Evolutionary conservation across 225 moss, liverwort and hornwort species (phyloP).

Genomic region (Neckera pumila): DNA sequence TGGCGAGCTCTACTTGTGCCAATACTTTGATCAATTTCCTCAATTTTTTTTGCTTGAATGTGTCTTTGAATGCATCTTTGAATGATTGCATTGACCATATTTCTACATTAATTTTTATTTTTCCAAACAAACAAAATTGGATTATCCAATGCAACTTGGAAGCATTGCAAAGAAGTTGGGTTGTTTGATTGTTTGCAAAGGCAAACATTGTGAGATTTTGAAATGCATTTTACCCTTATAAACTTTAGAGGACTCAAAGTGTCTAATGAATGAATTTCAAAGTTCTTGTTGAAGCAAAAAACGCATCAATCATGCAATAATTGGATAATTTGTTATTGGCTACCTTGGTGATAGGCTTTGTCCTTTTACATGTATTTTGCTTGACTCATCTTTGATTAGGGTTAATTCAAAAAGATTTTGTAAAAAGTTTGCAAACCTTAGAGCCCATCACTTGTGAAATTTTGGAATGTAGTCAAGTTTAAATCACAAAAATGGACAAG

Average conservation of each 20-base stretch:
- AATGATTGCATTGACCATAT: neutral
- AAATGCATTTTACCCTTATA: fast-evolving
- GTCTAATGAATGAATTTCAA: neutral
- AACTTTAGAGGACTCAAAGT: neutral
- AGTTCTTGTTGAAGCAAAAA: neutral
- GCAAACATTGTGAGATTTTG: neutral
- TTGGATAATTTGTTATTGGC: too few species aligned
- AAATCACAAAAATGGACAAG: neutral
- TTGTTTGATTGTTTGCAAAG: neutral
- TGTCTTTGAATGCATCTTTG: neutral
- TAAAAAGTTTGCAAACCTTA: neutral
- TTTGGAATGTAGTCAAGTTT: neutral
- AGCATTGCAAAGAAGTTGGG: neutral
- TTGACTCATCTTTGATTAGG: too few species aligned
- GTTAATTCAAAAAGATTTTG: neutral
- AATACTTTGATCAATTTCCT: too few species aligned
- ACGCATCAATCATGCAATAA: neutral
- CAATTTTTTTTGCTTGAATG: too few species aligned
- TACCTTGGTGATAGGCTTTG: neutral
- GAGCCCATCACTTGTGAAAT: neutral
- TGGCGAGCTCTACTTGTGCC: neutral
- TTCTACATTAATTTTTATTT: neutral
- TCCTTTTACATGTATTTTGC: too few species aligned
- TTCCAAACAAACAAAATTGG: neutral
- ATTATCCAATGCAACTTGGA: too few species aligned